Base-by-base conservation (phyloP, 148 eudicot genomes). In the Rheum nobile region DNA sequence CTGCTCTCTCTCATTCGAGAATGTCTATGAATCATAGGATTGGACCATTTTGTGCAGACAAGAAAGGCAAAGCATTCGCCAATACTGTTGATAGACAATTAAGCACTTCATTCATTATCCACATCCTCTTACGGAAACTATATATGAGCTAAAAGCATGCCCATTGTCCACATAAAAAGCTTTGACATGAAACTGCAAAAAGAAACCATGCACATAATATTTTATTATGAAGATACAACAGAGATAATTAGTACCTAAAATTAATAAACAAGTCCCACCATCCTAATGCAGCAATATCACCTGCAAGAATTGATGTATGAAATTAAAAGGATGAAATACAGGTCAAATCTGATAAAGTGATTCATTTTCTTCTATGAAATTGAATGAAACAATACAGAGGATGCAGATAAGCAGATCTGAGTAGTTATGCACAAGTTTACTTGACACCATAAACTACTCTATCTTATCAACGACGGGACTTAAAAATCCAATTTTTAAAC, bases 31-130 rank as follows among this genome's bases (percentile, higher is more conserved):
- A 94, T 91, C 81, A 84, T 79, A 35, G 98, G 96, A 79, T 94
- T 94, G 48, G 96, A 89, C 98, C 98, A 94, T 85, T 88, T 94
- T 71, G 97, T 94, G 75, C 98, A 94, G 77, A 94, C 96, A 82
- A 94, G 98, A 83, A 94, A 94, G 4, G 98, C 88, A 87, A 94
- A 94, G 87, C 97, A 94, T 83, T 94, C 91, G 8, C 95, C 97
- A 73, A 94, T 94, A 80, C 96, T 94, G 89, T 52, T 74, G 31
- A 74, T 81, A 80, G 37, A 72, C 67, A 74, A 73, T 21, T 38
- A 13, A 71, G 48, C 28, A 71, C 31, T 71, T 71, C 22, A 13
- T 65, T 34, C 8, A 32, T 65, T 34, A 65, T 57, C 41, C 21
- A 32, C 70, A 17, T 12, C 19, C 17, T 61, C 35, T 29, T n/a